Evolutionary conservation across 169 alveolate species (phyloP), one percentile per base, ranked within the genome.

Genomic region (Cardiosporidium cionae): DNA sequence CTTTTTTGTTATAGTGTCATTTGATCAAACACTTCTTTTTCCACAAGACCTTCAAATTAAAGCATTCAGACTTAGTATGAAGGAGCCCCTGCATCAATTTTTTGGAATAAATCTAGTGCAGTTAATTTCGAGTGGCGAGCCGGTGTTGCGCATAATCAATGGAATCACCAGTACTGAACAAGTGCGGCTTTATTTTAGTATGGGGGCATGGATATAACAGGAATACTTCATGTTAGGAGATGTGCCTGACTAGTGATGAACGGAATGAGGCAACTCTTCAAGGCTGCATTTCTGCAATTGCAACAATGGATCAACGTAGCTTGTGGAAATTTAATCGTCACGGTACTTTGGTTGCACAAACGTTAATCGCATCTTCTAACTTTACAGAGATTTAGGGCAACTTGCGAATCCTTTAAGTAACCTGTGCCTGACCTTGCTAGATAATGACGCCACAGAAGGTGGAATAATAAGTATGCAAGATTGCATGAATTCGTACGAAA

Each of bases 41-140:
- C 86, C 85, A 66, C 87, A 70, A 32, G 84, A 84, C 33, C 74
- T 83, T 2, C 74, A 84, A 22, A 82, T 90, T 25, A 88, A 84
- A 78, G 84, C 87, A 22, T 78, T 91, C 27, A 87, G 84, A 44
- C 58, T 91, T 7, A 73, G 71, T 68, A 90, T 91, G 96, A 82
- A 89, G 54, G 77, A 85, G 31, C 88, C 88, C n/a, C 79, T 85
- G 33, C 87, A 84, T 54, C 87, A 87, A 36, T 91, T 84, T 65
- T 88, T 91, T 78, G 96, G 96, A 3, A 88, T 91, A 22, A 89
- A 82, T 64, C 87, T 85, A 31, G 86, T 87, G 33, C 93, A 90
- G 73, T 89, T 90, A 23, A 35, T 78, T 65, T 84, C 91, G 16
- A 86, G 85, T n/a, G 92, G 89, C 34, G 75, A 87, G 63, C 94